Base-by-base conservation (phyloP, 2,329 filamentous ascomycete genomes). In the Microcera coccophila region DNA sequence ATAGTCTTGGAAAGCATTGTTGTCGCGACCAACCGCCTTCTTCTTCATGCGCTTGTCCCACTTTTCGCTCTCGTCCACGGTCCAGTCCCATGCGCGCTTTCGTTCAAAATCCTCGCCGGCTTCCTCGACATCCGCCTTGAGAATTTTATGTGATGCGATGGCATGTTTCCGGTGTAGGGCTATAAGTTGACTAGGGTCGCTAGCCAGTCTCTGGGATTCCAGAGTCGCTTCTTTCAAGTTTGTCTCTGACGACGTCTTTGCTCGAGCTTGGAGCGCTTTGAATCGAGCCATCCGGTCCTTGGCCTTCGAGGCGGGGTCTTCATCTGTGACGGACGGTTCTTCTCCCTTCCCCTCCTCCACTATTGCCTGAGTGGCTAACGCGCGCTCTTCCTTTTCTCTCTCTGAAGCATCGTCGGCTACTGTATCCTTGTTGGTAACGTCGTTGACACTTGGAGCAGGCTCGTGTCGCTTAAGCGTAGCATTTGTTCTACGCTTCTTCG, bases 61-160 rank as follows among this genome's bases (percentile, higher is more conserved):
- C 54, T 79, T 81, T 70, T 96, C 93, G 55, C 82, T 87, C 69
- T 98, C 93, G 52, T 98, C 93, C 5, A 91, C 74, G 1, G 93
- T 98, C 87, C 93, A 98, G 70, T 97, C 93, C 93, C 93, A 98
- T 2, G 93, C 93, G 31, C 93, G 84, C 70, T 97, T 96, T 54
- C 93, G 87, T 74, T 98, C 93, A 61, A 97, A 98, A 65, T 97
- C 93, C 42, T 87, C 89, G 24, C 90, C 90, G 0, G 77, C 74
- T 15, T 87, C 88, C 64, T 90, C 87, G 2, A 90, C 84, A 58
- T 96, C 90, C 4, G 90, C 88, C 71, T 95, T 95, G 33, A 96
- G 77, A 0, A 98, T 80, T 62, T 97, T 98, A 65, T 96, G 89
- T 5, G 85, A 83, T 16, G 93, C 91, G 53, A 93, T 83, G 42